Evolutionary conservation across 208 protist genomes (phyloP).

Genomic region (Leishmania martiniquensis): DNA sequence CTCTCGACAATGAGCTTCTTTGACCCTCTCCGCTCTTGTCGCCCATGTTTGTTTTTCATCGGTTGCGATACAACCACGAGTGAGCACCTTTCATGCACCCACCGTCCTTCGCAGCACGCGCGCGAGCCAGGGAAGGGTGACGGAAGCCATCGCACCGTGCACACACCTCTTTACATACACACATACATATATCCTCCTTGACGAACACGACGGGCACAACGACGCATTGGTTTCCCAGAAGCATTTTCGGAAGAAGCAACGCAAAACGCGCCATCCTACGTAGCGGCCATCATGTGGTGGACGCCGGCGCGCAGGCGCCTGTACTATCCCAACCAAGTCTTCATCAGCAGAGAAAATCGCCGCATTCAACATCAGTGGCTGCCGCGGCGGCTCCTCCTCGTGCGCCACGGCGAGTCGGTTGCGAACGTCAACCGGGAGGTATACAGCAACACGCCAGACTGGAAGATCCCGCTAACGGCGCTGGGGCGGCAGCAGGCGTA

Average conservation of each 20-base stretch:
- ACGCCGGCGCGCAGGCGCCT: conserved; percentile 16
- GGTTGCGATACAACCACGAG: not conserved
- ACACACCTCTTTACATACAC: not conserved
- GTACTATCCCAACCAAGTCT: conserved; percentile 39
- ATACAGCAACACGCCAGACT: conserved; percentile 89
- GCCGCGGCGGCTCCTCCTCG: conserved; percentile 76
- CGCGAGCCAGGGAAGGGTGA: not conserved
- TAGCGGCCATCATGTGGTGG: conserved; percentile 16
- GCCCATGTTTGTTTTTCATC: not conserved
- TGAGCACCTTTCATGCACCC: not conserved
- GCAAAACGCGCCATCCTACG: not conserved
- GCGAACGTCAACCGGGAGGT: conserved; percentile 83
- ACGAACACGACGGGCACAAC: not conserved
- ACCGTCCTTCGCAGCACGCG: not conserved
- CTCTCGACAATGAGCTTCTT: not conserved
- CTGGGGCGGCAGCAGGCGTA: conserved; percentile 81
- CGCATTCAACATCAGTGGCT: conserved; percentile 53
- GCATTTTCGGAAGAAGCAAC: not conserved
- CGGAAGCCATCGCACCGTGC: not conserved
- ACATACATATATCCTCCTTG: not conserved
- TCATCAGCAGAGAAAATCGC: conserved; percentile 22
- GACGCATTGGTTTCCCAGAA: not conserved
- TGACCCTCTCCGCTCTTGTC: not conserved
- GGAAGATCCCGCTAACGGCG: conserved; percentile 86
- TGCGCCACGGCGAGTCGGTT: conserved; percentile 85